These are phyloP conservation scores for Fusarium begoniae DNA, from an alignment of 2,329 filamentous ascomycete genomes.

Conservation along the genomic window DNA sequence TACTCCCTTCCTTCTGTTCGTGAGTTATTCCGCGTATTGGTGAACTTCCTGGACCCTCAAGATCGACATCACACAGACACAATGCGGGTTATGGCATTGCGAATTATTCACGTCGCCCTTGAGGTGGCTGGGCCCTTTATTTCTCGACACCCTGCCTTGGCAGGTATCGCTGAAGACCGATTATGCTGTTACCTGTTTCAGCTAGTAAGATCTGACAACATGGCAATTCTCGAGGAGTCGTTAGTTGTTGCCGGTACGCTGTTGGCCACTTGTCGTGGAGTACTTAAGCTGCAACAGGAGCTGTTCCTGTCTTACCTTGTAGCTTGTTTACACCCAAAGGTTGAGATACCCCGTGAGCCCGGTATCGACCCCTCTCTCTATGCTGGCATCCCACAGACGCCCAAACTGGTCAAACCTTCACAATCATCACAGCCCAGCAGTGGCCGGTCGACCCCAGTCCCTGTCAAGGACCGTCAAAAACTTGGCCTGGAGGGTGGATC, in stretches of 20 bases:
- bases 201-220: constrained; percentile 93
- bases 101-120: constrained; percentile 96
- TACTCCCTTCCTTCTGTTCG: constrained; percentile 95
- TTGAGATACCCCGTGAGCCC: constrained; percentile 90
- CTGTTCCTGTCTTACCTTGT: constrained; percentile 94
- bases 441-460: constrained; percentile 88
- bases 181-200: constrained; percentile 96
- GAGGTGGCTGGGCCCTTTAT: constrained; percentile 97
- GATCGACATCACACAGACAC: constrained; percentile 92
- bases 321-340: constrained; percentile 90
- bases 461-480: constrained; percentile 90
- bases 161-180: constrained; percentile 88
- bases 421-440: constrained; percentile 75
- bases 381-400: constrained; percentile 89
- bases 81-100: constrained; percentile 95
- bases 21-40: constrained; percentile 91
- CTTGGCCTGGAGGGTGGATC: constrained; percentile 91
- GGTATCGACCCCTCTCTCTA: constrained; percentile 93
- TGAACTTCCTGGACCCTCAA: constrained; percentile 92
- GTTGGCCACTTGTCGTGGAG: constrained; percentile 86
- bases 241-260: constrained; percentile 91
- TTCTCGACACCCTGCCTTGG: constrained; percentile 87
- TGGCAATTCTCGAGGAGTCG: constrained; percentile 92
- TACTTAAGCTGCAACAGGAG: constrained; percentile 96
- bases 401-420: constrained; percentile 82